Conservation (phyloP, 345 rosid genomes). For the sweet orange (Citrus sinensis) region DNA sequence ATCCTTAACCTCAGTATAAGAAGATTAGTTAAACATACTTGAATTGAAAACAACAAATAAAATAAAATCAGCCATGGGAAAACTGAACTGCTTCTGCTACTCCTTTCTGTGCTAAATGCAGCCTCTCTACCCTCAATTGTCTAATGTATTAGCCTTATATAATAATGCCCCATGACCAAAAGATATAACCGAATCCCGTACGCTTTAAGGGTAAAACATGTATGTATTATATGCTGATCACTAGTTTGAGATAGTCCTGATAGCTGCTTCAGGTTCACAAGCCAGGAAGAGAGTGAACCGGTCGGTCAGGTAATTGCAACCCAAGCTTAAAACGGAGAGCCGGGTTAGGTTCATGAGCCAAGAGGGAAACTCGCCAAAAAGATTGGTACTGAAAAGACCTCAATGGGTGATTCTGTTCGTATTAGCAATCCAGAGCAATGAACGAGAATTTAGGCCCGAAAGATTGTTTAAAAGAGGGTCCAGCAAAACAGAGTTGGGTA, state of each 20-base stretch:
- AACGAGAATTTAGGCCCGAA: background rate
- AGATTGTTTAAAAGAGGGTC: rapidly evolving
- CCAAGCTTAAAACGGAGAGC: background rate
- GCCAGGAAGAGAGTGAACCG: constrained; percentile 4
- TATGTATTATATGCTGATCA: too few relatives aligned
- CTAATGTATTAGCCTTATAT: too few relatives aligned
- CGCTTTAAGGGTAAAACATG: too few relatives aligned
- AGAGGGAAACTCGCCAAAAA: background rate
- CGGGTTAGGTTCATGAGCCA: constrained; percentile 8
- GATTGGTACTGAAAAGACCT: background rate
- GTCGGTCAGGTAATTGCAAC: background rate
- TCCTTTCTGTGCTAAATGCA: too few relatives aligned
- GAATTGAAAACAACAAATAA: too few relatives aligned
- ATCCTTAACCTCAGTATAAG: too few relatives aligned
- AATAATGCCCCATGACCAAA: too few relatives aligned
- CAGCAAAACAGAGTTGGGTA: background rate
- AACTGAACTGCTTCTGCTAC: too few relatives aligned
- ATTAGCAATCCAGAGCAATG: background rate
- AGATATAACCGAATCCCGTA: too few relatives aligned
- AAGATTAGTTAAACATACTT: too few relatives aligned
- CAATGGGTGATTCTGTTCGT: rapidly evolving
- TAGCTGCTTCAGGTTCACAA: constrained; percentile 7
- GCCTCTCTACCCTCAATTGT: too few relatives aligned
- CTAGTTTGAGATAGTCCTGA: background rate
- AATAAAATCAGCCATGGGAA: too few relatives aligned